Base-by-base conservation (phyloP, 192 early-diverging fungal genomes). In the Coemansia umbellata region DNA sequence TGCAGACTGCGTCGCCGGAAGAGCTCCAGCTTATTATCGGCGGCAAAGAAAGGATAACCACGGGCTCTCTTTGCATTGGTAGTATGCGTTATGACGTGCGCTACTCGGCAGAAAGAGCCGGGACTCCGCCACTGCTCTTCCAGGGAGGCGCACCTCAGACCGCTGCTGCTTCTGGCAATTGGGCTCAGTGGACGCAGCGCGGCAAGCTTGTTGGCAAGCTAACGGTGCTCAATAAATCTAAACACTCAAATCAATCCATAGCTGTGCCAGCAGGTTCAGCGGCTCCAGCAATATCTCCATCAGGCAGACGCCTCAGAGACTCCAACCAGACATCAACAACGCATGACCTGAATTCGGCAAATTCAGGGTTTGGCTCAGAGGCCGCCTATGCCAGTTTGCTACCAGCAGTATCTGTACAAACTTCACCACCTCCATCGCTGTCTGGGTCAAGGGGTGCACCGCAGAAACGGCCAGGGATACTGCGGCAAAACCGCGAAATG, bases 381-480 rank as follows among this genome's bases (percentile, higher is more conserved):
- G 33, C 4, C 9, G 2, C 51, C 3, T 35, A 53, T 37, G 51
- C 37, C 6, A 15, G 9, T n/a, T 3, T n/a, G 28, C 23, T 31
- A 31, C 14, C 18, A 7, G 19, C 40, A 28, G 48, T 18, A 14
- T 17, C 30, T 44, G 45, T 32, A 4, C 50, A 19, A 17, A 37
- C 36, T 32, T 28, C 31, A 28, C 27, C 37, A 5, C 33, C 52
- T 13, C 35, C n/a, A n/a, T n/a, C n/a, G n/a, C n/a, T n/a, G n/a
- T n/a, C n/a, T n/a, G n/a, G n/a, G n/a, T 31, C 50, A 26, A 47
- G 42, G 27, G 36, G 53, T 18, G 49, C 43, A n/a, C 72, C 72
- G 9, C 72, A 75, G 33, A 75, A 75, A 47, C 67, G 60, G 53
- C 66, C 72, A 2, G 72, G 72, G 9, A 64, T 75, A 13, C 28